Conservation (phyloP, 2,329 filamentous ascomycete species). For the Aaosphaeria arxii region DNA sequence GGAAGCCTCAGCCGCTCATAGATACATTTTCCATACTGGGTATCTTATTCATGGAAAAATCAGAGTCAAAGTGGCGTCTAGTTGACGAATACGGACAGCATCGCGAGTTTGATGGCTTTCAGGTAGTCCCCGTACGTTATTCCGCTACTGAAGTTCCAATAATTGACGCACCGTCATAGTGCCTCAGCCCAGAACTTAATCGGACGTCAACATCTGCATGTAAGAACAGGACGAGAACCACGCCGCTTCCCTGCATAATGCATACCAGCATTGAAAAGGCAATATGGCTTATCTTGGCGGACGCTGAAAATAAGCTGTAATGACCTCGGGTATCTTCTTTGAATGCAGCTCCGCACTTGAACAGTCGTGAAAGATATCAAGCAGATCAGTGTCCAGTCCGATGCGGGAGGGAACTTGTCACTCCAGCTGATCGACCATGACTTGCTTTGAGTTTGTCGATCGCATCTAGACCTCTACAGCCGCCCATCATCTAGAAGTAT, state of each 20-base stretch:
- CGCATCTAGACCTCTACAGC: too few species aligned
- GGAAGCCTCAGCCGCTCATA: too few species aligned
- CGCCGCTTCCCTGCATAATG: neutral
- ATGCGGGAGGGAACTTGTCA: neutral
- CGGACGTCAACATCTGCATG: neutral
- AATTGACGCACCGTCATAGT: neutral
- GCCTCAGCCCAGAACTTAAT: neutral
- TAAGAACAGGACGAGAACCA: neutral
- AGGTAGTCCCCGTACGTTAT: too few species aligned
- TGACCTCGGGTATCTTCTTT: neutral
- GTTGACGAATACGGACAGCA: too few species aligned
- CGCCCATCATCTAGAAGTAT: too few species aligned
- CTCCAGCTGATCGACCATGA: too few species aligned
- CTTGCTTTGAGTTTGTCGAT: too few species aligned
- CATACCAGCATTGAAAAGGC: too few species aligned
- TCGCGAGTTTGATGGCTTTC: too few species aligned
- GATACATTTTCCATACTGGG: too few species aligned
- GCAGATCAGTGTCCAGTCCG: neutral
- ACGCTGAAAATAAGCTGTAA: neutral
- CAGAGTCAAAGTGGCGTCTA: too few species aligned
- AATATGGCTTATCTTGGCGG: neutral
- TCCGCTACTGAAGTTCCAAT: conserved; percentile 7
- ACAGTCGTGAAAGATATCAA: neutral
- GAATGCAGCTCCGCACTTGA: neutral
- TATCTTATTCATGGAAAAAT: too few species aligned